Conservation (phyloP, 2,329 filamentous ascomycete genomes). For the Daldinia sp. region DNA sequence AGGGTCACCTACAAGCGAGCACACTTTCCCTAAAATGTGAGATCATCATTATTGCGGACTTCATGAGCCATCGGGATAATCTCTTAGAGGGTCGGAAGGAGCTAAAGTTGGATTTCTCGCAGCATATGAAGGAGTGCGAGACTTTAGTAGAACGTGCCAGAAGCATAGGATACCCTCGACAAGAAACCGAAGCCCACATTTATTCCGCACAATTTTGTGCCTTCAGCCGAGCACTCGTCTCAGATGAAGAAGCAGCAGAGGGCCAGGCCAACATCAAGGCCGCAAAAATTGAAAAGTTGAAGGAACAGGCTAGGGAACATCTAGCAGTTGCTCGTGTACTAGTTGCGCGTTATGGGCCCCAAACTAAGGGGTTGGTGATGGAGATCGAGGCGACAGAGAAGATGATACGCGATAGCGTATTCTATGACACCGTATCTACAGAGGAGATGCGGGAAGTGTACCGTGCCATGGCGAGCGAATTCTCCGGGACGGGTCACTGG, state of each 20-base stretch:
- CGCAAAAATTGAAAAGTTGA: slow-evolving; percentile 10
- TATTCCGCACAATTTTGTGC: slow-evolving; percentile 59
- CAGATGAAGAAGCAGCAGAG: not conserved
- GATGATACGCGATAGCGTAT: slow-evolving; percentile 56
- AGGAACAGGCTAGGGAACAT: slow-evolving; percentile 20
- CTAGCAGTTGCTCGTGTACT: slow-evolving; percentile 28
- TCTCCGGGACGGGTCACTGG: slow-evolving; percentile 66
- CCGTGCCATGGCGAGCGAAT: slow-evolving; percentile 58
- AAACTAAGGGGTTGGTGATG: slow-evolving; percentile 42
- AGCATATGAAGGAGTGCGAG: slow-evolving; percentile 51
- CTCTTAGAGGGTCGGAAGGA: slow-evolving; percentile 24
- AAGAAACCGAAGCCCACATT: slow-evolving; percentile 60
- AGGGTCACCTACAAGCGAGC: slow-evolving; percentile 52
- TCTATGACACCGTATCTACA: slow-evolving; percentile 58
- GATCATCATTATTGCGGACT: slow-evolving; percentile 55
- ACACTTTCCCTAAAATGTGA: slow-evolving; percentile 60
- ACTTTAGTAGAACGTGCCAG: slow-evolving; percentile 51
- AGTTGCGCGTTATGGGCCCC: slow-evolving; percentile 12
- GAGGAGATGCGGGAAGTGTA: slow-evolving; percentile 60
- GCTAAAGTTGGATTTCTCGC: slow-evolving; percentile 41
- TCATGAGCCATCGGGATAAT: slow-evolving; percentile 23
- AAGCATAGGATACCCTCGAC: slow-evolving; percentile 48
- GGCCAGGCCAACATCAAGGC: not conserved
- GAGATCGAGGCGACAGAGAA: slow-evolving; percentile 57
- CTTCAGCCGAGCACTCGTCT: slow-evolving; percentile 48